Conservation (phyloP, 768 basidiomycete genomes). For the Nidularia pulvinata region DNA sequence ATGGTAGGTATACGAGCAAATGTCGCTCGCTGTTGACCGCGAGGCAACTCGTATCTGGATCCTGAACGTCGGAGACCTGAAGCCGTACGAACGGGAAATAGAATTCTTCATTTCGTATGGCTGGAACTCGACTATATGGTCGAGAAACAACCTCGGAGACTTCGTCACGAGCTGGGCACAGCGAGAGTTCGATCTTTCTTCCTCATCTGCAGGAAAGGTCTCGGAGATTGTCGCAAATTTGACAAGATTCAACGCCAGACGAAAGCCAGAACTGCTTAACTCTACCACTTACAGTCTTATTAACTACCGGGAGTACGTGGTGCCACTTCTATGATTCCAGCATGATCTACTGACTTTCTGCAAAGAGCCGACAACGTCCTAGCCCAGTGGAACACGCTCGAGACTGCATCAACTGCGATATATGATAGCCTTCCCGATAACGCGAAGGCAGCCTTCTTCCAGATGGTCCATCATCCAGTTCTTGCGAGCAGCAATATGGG, state of each 20-base stretch:
- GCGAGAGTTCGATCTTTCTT: constrained; percentile 57
- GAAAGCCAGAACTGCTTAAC: constrained; percentile 69
- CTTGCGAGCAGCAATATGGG: constrained; percentile 57
- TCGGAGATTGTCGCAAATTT: constrained; percentile 54
- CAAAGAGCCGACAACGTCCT: constrained; percentile 48
- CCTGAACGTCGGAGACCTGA: constrained; percentile 76
- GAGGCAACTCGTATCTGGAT: constrained; percentile 66
- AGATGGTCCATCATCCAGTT: constrained; percentile 69
- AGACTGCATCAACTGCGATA: constrained; percentile 47
- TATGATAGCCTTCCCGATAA: constrained; percentile 48
- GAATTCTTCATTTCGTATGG: constrained; percentile 70
- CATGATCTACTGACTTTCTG: not conserved
- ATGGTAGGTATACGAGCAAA: constrained; percentile 59
- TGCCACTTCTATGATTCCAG: not conserved
- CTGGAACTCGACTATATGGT: constrained; percentile 60
- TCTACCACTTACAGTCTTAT: constrained; percentile 60
- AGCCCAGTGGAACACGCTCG: constrained; percentile 46
- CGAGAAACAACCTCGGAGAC: constrained; percentile 45
- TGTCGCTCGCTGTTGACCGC: constrained; percentile 63
- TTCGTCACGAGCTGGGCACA: constrained; percentile 62
- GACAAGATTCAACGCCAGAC: constrained; percentile 53
- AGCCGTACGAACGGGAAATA: constrained; percentile 70
- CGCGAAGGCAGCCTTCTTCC: constrained; percentile 63
- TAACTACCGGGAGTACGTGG: constrained; percentile 67
- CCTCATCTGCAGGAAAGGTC: constrained; percentile 36